Percentiles rank a stretch among this genome's conserved stretches.
Evolutionary conservation across 73 alveolate species (phyloP).

Genomic region (Effrenium voratum): DNA sequence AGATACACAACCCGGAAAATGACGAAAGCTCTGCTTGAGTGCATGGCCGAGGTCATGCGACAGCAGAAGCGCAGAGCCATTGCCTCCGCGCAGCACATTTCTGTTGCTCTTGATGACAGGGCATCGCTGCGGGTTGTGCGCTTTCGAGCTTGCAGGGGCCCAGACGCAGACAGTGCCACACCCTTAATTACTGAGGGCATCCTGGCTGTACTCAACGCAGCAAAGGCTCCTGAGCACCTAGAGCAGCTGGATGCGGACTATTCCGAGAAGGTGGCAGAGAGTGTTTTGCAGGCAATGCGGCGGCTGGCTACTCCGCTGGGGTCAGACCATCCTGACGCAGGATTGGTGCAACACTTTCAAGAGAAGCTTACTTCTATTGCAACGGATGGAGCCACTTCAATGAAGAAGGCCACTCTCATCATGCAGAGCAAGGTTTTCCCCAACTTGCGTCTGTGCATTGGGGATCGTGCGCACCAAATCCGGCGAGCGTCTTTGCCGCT

Average conservation of each 20-base stretch:
- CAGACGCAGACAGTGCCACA: background rate
- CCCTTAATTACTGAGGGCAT: background rate
- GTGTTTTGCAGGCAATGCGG: background rate
- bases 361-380: background rate
- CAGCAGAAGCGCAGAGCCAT: background rate
- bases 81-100: background rate
- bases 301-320: background rate
- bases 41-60: conserved; percentile 9
- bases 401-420: background rate
- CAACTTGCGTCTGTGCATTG: background rate
- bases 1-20: background rate
- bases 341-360: background rate
- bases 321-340: background rate
- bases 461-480: background rate
- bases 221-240: background rate
- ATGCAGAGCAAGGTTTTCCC: background rate
- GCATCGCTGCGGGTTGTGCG: background rate
- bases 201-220: background rate
- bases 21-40: background rate
- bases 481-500: conserved; percentile 39
- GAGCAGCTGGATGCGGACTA: conserved; percentile 11
- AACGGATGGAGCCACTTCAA: background rate
- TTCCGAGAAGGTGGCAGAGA: background rate
- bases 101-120: background rate
- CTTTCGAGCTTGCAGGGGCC: background rate